Percentiles rank a stretch among this genome's conserved stretches.
Evolutionary conservation across 306 rosid species (phyloP).

Genomic region (Malus sylvestris): DNA sequence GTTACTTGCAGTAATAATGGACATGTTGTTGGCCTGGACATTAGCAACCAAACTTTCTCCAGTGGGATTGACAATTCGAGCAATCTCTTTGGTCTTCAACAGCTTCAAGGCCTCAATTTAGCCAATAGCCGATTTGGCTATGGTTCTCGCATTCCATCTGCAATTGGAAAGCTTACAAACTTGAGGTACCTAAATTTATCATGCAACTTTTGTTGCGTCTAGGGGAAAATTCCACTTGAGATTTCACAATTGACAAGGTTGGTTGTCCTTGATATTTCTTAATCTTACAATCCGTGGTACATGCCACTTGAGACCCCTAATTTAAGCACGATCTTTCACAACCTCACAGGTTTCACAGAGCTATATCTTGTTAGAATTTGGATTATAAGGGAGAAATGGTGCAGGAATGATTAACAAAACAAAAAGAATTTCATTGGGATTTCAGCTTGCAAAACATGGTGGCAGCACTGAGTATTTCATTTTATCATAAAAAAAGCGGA

Average conservation of each 20-base stretch:
- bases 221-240: too few species aligned
- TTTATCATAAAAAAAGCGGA: too few species aligned
- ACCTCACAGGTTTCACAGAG: neutral
- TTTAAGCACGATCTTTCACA: neutral
- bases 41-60: neutral
- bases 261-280: slow-evolving; percentile 10
- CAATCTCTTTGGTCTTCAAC: neutral
- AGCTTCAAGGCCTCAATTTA: neutral
- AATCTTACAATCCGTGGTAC: too few species aligned
- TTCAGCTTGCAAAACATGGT: too few species aligned
- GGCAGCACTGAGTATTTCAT: too few species aligned
- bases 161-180: neutral
- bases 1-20: neutral
- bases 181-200: slow-evolving; percentile 6
- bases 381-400: too few species aligned
- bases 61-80: too few species aligned
- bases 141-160: slow-evolving; percentile 11
- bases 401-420: too few species aligned
- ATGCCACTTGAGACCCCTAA: neutral
- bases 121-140: neutral
- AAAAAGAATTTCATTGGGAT: too few species aligned
- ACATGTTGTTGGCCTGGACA: slow-evolving; percentile 1
- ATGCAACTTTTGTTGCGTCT: too few species aligned
- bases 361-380: slow-evolving; percentile 12
- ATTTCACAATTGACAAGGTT: neutral